A percentile compares a stretch with the other conserved stretches of the same genome.
Conservation (phyloP, 768 basidiomycete species). For the Russula emetica region DNA sequence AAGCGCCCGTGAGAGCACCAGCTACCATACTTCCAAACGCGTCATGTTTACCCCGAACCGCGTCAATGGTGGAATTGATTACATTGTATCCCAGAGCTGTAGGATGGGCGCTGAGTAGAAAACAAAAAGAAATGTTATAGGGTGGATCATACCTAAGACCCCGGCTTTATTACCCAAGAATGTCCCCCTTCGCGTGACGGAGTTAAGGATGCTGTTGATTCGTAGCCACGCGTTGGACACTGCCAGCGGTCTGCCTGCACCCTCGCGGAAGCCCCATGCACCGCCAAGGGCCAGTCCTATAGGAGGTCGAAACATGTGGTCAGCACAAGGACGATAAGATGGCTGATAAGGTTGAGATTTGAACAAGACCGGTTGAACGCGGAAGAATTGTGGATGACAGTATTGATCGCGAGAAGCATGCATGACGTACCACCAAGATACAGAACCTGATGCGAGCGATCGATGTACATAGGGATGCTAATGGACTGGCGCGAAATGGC, state of each 20-base stretch:
- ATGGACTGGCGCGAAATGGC: no score
- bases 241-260: constrained; percentile 80
- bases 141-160: constrained; percentile 75
- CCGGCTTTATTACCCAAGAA: constrained; percentile 99
- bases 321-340: constrained; percentile 72
- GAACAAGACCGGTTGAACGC: constrained; percentile 54
- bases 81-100: constrained; percentile 94
- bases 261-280: constrained; percentile 93
- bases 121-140: constrained; percentile 38
- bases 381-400: constrained; percentile 35
- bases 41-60: constrained; percentile 87
- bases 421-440: constrained; percentile 87
- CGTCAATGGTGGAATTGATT: constrained; percentile 91
- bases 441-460: no score
- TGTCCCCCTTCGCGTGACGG: constrained; percentile 92
- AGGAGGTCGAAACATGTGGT: constrained; percentile 70
- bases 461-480: no score
- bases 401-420: constrained; percentile 28
- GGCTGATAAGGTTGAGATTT: constrained; percentile 30
- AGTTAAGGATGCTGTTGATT: constrained; percentile 96
- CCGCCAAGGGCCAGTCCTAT: constrained; percentile 93
- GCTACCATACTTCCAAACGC: constrained; percentile 87
- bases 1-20: constrained; percentile 81
- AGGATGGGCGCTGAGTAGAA: constrained; percentile 37
- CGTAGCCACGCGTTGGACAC: constrained; percentile 82